Evolutionary conservation across 148 eudicot species (phyloP).

Genomic region (Spergularia marina): DNA sequence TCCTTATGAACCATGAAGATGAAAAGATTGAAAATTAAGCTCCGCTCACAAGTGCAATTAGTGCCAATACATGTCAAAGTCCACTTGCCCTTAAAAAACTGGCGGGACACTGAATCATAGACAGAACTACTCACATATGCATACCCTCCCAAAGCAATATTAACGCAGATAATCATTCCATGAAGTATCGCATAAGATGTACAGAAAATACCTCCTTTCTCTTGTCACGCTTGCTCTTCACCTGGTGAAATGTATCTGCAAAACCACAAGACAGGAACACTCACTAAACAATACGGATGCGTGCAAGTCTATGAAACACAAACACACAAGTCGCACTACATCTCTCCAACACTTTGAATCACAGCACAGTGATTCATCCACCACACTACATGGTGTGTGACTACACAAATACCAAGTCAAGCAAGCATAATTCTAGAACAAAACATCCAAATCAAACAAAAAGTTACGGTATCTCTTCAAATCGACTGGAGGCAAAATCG

Average conservation of each 20-base stretch:
- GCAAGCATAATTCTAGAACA: neutral
- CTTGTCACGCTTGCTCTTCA: slow-evolving; percentile 43
- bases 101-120: neutral
- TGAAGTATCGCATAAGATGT: neutral
- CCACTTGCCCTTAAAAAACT: no score
- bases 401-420: neutral
- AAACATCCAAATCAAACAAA: no score
- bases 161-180: no score
- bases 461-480: no score
- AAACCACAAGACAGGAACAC: slow-evolving; percentile 9
- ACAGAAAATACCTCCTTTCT: slow-evolving; percentile 37
- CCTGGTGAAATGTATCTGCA: slow-evolving; percentile 49
- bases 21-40: neutral
- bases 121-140: neutral
- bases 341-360: neutral
- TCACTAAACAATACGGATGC: neutral
- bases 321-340: neutral
- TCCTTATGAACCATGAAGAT: neutral
- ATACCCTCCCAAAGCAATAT: neutral
- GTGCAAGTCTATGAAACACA: neutral
- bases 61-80: neutral
- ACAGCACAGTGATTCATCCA: neutral
- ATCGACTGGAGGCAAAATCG: no score
- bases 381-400: neutral
- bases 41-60: neutral